phyloP scores from a whole-genome alignment of 345 rosid genomes.

The Salix udensis region DNA sequence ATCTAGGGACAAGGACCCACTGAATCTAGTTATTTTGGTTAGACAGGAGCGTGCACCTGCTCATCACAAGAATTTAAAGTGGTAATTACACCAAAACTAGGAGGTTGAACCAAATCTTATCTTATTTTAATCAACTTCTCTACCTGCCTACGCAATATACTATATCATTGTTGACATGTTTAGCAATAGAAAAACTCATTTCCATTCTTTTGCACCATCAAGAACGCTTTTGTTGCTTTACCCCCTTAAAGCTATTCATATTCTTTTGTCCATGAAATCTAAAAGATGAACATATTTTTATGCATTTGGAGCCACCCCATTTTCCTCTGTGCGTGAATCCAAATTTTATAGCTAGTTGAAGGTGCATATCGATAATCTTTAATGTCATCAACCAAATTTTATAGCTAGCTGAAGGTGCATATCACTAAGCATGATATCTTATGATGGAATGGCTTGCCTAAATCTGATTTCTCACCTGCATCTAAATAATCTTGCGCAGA shows the following conservation, averaged over 20 bases:
- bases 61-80: conserved; percentile 13
- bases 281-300: neutral
- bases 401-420: too few species aligned
- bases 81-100: conserved; percentile 9
- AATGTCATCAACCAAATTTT: conserved; percentile 6
- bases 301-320: neutral
- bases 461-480: conserved; percentile 14
- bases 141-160: neutral
- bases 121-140: neutral
- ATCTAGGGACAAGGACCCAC: conserved; percentile 27
- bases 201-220: neutral
- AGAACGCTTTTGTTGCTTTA: conserved; percentile 15
- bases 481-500: neutral
- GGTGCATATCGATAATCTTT: conserved; percentile 6
- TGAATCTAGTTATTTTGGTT: conserved; percentile 26
- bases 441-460: conserved; percentile 43
- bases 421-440: conserved; percentile 21
- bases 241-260: neutral
- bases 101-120: neutral
- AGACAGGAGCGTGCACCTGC: conserved; percentile 19
- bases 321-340: neutral
- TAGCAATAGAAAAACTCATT: neutral
- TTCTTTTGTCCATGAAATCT: neutral
- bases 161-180: too few species aligned
- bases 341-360: conserved; percentile 13